These are phyloP conservation scores for Pouteria campechiana DNA, from an alignment of 179 eudicot species.

Conservation along the genomic window DNA sequence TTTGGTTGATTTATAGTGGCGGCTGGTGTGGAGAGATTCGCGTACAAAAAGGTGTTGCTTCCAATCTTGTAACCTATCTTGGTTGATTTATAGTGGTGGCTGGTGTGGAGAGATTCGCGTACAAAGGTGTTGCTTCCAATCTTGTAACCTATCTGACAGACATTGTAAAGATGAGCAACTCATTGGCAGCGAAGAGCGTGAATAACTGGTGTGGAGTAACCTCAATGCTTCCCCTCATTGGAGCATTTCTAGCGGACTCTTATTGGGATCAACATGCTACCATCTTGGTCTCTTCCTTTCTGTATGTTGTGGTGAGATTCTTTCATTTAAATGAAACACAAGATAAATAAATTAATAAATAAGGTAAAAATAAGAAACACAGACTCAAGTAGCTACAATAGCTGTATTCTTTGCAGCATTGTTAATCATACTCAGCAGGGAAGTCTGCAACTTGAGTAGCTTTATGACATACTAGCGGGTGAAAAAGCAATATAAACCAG, in stretches of 20 bases:
- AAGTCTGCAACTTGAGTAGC: too few relatives aligned
- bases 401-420: too few relatives aligned
- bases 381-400: too few relatives aligned
- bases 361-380: too few relatives aligned
- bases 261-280: constrained; percentile 61
- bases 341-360: too few relatives aligned
- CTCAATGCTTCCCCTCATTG: constrained; percentile 70
- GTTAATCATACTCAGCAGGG: too few relatives aligned
- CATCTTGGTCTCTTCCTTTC: constrained; percentile 39
- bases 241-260: constrained; percentile 74
- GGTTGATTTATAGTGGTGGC: constrained; percentile 42
- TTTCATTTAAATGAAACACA: too few relatives aligned
- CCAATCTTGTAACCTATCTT: constrained; percentile 83
- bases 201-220: constrained; percentile 85
- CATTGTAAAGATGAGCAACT: constrained; percentile 66
- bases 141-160: constrained; percentile 78
- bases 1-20: neutral
- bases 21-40: constrained; percentile 14
- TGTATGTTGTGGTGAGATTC: constrained; percentile 51
- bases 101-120: constrained; percentile 93
- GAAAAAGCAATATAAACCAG: too few relatives aligned
- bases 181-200: constrained; percentile 79
- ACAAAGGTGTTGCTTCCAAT: constrained; percentile 98
- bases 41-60: constrained; percentile 98
- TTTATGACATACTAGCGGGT: too few relatives aligned